Conservation (phyloP, 2,329 filamentous ascomycete species). For the Sclerotinia nivalis region DNA sequence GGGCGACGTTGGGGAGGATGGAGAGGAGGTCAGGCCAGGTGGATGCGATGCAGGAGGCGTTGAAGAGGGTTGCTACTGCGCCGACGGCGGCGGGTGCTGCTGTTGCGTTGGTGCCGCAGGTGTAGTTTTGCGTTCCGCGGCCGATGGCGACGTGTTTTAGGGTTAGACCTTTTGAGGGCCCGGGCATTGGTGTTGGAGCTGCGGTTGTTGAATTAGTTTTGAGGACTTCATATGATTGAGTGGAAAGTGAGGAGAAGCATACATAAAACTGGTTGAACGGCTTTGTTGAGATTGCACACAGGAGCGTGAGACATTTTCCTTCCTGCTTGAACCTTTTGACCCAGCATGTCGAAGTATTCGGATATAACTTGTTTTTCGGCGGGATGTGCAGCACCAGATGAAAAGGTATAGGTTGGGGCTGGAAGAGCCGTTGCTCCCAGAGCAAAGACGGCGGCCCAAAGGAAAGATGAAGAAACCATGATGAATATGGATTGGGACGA, state of each 20-base stretch:
- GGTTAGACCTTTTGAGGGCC: constrained; percentile 58
- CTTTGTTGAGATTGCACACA: constrained; percentile 56
- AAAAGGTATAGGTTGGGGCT: constrained; percentile 36
- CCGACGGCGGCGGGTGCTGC: constrained; percentile 66
- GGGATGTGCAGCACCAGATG: constrained; percentile 30
- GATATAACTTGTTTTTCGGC: constrained; percentile 48
- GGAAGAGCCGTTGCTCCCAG: constrained; percentile 49
- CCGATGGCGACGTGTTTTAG: constrained; percentile 82
- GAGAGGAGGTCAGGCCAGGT: constrained; percentile 66
- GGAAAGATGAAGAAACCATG: constrained; percentile 22
- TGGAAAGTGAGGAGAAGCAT: constrained; percentile 43
- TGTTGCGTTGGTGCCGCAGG: constrained; percentile 66
- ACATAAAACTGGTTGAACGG: constrained; percentile 51
- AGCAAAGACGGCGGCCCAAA: constrained; percentile 50
- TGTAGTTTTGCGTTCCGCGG: constrained; percentile 92
- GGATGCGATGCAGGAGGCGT: constrained; percentile 77
- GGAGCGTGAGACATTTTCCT: constrained; percentile 47
- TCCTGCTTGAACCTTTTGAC: constrained; percentile 53
- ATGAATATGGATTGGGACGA: constrained; percentile 1
- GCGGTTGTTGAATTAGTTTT: constrained; percentile 34
- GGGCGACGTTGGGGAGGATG: constrained; percentile 64
- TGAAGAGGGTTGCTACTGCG: constrained; percentile 82
- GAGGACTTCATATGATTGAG: constrained; percentile 1
- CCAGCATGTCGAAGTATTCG: constrained; percentile 62
- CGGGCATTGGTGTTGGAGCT: constrained; percentile 61